Evolutionary conservation across 139 green algal species (phyloP), one percentile per base, ranked within the genome.

Genomic region (Pleodorina starrii): DNA sequence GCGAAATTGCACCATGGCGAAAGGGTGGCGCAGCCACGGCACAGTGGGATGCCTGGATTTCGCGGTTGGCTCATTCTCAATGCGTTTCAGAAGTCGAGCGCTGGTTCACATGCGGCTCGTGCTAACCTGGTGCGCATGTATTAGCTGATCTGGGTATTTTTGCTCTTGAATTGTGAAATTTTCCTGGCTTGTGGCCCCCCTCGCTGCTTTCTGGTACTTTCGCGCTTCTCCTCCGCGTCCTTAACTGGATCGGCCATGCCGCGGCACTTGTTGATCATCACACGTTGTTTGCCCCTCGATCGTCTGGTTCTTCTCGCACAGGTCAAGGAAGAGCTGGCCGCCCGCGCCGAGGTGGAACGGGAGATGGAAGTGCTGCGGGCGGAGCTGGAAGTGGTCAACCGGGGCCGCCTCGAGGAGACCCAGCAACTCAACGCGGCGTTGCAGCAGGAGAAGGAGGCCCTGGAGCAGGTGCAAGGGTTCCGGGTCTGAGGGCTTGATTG

Each of bases 351-450:
- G 27, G 44, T 80, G 73, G 85, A 92, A 79, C 35, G 42, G n/a
- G 63, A 43, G 46, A 19, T 90, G 85, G 54, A 77, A 32, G 92
- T 94, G 89, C 60, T 93, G 68, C 69, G 88, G 21, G 81, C 87
- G 85, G 68, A 91, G 77, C 90, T 91, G 79, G 84, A 77, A 84
- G 38, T 92, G 79, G 84, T 48, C 36, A 51, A 12, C 44, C 38
- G 92, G 50, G 87, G 90, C 35, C 84, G 84, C 54, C 63, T 86
- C 36, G 89, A 87, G 40, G 89, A 89, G 48, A 44, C 32, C n/a
- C 32, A 51, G 32, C 38, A 85, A 44, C 87, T 89, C 35, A 69
- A 87, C 85, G 85, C 80, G 71, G 38, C 76, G 82, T 68, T 91
- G 86, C 21, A 27, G 35, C 48, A 42, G 42, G 60, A 36, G n/a